Evolutionary conservation across 805 yeast species (phyloP).

Genomic region (Helenozyma baotianmanensis): DNA sequence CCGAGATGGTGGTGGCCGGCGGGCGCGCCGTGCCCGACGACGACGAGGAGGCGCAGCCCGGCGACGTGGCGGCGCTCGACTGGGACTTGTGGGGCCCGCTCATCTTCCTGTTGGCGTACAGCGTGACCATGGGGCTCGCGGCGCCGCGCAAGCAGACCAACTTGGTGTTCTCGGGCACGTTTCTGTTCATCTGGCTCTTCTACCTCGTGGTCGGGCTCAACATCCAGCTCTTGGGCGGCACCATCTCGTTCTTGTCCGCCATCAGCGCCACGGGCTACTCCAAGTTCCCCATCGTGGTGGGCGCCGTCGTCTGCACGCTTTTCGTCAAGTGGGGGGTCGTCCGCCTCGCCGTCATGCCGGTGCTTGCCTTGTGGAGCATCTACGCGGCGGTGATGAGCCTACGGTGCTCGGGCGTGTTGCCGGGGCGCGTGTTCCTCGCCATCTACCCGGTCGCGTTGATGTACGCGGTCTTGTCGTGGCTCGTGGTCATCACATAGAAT

Average conservation of each 20-base stretch:
- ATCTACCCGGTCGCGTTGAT: constrained; percentile 62
- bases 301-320: constrained; percentile 44
- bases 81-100: constrained; percentile 76
- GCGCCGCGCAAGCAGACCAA: constrained; percentile 43
- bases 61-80: constrained; percentile 27
- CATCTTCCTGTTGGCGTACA: constrained; percentile 52
- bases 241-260: constrained; percentile 63
- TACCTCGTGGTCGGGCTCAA: constrained; percentile 57
- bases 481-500: constrained; percentile 57
- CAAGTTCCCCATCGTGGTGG: constrained; percentile 58
- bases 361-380: constrained; percentile 57
- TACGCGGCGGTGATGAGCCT: constrained; percentile 60
- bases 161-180: constrained; percentile 58
- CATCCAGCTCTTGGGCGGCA: constrained; percentile 58
- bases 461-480: constrained; percentile 61
- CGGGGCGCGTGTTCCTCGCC: constrained; percentile 58
- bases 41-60: constrained; percentile 4
- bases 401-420: constrained; percentile 61
- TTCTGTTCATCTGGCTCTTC: constrained; percentile 60
- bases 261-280: constrained; percentile 69
- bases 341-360: constrained; percentile 42
- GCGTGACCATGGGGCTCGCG: constrained; percentile 49
- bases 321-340: constrained; percentile 45
- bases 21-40: constrained; percentile 24
- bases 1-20: constrained; percentile 26